Percentiles rank a stretch among this genome's conserved stretches.
Conservation (phyloP, 495 filamentous ascomycete genomes). For the Aeminium ludgeri region DNA sequence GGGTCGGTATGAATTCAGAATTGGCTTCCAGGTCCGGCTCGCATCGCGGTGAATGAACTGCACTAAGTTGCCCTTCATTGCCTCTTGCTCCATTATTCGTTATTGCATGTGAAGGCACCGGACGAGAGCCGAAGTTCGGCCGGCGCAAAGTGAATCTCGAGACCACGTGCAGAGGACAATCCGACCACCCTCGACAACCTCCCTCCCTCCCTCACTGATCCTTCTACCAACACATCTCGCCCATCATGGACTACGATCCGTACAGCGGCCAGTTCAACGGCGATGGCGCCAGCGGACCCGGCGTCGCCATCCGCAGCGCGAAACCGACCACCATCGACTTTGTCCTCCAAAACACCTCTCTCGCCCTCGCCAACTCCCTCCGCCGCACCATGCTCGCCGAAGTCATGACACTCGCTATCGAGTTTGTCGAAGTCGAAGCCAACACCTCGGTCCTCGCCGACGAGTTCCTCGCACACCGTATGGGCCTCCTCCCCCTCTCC, state of each 20-base stretch:
- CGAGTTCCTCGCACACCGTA: conserved; percentile 84
- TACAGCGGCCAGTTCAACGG: conserved; percentile 6
- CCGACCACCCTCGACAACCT: no score
- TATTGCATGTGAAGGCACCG: conserved; percentile 14
- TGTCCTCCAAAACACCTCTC: conserved; percentile 58
- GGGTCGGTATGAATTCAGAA: not conserved
- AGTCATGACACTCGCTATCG: conserved; percentile 87
- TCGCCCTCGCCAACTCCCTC: conserved; percentile 85
- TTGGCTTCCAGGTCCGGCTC: no score
- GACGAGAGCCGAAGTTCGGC: no score
- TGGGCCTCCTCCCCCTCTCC: conserved; percentile 80
- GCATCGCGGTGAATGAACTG: no score
- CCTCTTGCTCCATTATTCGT: no score
- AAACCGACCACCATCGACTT: conserved; percentile 61
- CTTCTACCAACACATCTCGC: no score
- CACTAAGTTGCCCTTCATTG: no score
- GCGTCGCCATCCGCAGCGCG: conserved; percentile 19
- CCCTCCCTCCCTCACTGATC: no score
- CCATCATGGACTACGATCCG: conserved; percentile 9
- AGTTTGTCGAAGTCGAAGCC: conserved; percentile 77
- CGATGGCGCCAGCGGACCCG: conserved; percentile 5
- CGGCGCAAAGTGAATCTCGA: no score
- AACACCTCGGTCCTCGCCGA: conserved; percentile 93
- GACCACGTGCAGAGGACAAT: no score
- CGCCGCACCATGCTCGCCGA: conserved; percentile 87